A percentile compares a stretch with the other conserved stretches of the same genome.
These are phyloP conservation scores for Echinochloa phyllopogon DNA, from an alignment of 176 grass and related monocot genomes.

Conservation along the genomic window DNA sequence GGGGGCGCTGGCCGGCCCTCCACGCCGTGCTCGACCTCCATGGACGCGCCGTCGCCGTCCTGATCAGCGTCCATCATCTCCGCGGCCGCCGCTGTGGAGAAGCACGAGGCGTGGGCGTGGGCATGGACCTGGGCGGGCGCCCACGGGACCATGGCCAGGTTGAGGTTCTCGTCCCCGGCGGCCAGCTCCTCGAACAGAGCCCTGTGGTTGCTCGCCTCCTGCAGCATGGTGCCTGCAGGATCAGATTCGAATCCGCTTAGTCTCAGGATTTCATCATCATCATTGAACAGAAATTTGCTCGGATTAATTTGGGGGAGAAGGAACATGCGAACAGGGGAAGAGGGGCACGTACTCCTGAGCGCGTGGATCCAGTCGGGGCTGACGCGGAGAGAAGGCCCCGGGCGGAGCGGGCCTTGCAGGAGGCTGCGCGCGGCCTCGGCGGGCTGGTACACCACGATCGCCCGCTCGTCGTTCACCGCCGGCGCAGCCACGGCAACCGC, in stretches of 20 bases:
- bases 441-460: slow-evolving; percentile 48
- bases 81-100: not conserved
- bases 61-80: slow-evolving; percentile 50
- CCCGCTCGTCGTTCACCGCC: slow-evolving; percentile 26
- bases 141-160: slow-evolving; percentile 53
- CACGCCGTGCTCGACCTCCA: slow-evolving; percentile 43
- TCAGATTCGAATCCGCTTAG: not conserved
- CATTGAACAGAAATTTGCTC: not conserved
- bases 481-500: not conserved
- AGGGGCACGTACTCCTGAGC: slow-evolving; percentile 33
- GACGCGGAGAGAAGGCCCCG: slow-evolving; percentile 37
- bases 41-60: slow-evolving; percentile 43
- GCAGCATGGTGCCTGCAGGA: slow-evolving; percentile 39
- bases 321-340: not conserved
- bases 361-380: slow-evolving; percentile 51
- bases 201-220: slow-evolving; percentile 27
- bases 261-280: not conserved
- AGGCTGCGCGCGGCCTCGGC: slow-evolving; percentile 38
- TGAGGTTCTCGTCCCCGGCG: not conserved
- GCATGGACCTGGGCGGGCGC: not conserved
- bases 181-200: slow-evolving; percentile 33
- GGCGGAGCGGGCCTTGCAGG: slow-evolving; percentile 34
- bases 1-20: not conserved
- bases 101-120: not conserved
- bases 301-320: not conserved